Base-by-base conservation (phyloP, 257 asterid species). In the Lycium ferocissimum region DNA sequence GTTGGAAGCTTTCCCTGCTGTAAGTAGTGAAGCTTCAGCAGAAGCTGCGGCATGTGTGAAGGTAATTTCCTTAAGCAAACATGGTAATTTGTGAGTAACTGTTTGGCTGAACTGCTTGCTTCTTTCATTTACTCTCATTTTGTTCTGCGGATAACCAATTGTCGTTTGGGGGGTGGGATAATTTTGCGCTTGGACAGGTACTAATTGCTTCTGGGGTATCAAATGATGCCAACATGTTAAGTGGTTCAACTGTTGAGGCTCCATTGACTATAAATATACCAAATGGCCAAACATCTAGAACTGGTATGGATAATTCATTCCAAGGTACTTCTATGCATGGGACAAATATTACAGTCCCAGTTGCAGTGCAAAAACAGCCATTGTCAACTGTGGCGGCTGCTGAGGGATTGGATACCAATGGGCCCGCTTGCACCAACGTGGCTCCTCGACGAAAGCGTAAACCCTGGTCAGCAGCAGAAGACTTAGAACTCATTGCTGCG, bases 11-110 rank as follows among this genome's bases (percentile, higher is more conserved):
- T 90, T 87, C 84, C 97, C 99, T 75, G 79, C 92, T 17, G 90
- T 89, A 37, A 89, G 94, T 33, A 92, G 91, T 56, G 98, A 95
- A 85, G 91, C 94, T 83, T 86, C 92, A 35, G 87, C 91, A 4
- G 99, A 94, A 89, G 97, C 97, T 69, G 89, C 95, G 6, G 97
- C 99, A 14, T 92, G 91, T 86, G 99, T 92, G 59, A 95, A 93
- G 91, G 99, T 92, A 51, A 76, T 76, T 76, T 51, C 45, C 62
- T 22, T 22, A 10, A 13, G 13, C 14, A 49, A 26, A 51, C 22
- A 2, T 13, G 6, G 81, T 49, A 22, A 15, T 72, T 51, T 6
- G 22, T 76, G 82, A 49, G 51, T 14, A 51, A 76, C 40, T 6
- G 2, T 7, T 20, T 76, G 81, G 22, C 45, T 22, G 81, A 51